A percentile compares a stretch with the other conserved stretches of the same genome.
Conservation (phyloP, 1,284 basidiomycete genomes). For the Bjerkandera adusta region DNA sequence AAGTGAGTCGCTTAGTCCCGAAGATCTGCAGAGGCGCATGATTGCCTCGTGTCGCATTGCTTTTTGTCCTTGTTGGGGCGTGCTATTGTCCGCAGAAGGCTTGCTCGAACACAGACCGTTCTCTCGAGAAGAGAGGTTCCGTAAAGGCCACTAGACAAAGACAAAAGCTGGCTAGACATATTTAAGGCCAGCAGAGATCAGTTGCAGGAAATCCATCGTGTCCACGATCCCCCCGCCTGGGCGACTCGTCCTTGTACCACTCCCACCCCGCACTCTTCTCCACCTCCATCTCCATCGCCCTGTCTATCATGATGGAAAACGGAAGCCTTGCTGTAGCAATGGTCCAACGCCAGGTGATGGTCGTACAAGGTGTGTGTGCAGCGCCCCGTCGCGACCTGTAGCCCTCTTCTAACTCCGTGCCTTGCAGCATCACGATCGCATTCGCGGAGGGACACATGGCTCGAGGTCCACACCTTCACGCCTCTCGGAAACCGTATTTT, state of each 20-base stretch:
- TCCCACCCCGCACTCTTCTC: background rate
- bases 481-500: conserved; percentile 63
- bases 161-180: too few species aligned
- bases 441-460: conserved; percentile 45
- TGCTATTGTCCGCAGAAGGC: conserved; percentile 4
- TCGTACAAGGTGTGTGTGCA: conserved; percentile 56
- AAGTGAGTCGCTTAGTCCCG: background rate
- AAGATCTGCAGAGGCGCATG: too few species aligned
- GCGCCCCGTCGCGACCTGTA: background rate
- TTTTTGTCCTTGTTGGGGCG: background rate
- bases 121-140: too few species aligned
- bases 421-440: conserved; percentile 51
- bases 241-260: background rate
- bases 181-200: too few species aligned
- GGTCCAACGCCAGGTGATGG: conserved; percentile 60
- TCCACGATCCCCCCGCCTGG: too few species aligned
- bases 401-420: conserved; percentile 1
- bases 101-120: too few species aligned
- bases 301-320: conserved; percentile 42
- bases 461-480: conserved; percentile 61
- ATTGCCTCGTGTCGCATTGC: background rate
- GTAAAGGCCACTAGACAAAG: too few species aligned
- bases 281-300: background rate
- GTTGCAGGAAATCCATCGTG: too few species aligned
- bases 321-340: conserved; percentile 63